Conservation (phyloP, 75 land plant genomes). For the Sequoiadendron giganteum region DNA sequence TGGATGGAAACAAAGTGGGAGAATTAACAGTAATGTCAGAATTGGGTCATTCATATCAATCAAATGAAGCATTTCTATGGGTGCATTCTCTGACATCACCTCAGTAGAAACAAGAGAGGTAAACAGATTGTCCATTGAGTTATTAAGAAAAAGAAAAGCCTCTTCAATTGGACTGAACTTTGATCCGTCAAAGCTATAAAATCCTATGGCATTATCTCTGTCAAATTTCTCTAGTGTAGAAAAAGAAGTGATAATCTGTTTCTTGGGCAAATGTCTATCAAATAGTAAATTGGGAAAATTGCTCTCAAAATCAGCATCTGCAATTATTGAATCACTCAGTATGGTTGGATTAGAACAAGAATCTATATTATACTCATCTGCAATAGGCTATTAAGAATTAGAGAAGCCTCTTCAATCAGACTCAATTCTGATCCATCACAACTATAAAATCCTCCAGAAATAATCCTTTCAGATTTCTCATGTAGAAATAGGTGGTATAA, state of each 20-base stretch:
- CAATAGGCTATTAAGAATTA: too few species aligned
- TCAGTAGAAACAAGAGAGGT: too few species aligned
- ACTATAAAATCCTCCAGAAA: neutral
- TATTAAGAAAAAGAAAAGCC: neutral
- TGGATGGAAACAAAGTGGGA: too few species aligned
- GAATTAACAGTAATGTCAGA: too few species aligned
- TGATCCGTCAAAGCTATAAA: neutral
- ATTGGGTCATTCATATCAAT: too few species aligned
- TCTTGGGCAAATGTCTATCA: neutral
- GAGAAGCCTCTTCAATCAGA: too few species aligned
- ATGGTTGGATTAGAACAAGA: neutral
- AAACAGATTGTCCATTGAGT: neutral
- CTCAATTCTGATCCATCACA: neutral
- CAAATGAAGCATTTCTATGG: too few species aligned
- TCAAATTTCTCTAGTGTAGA: neutral
- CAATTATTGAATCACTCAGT: neutral
- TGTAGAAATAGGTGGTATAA: neutral
- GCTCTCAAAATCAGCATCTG: neutral
- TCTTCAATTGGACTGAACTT: slow-evolving; percentile 1
- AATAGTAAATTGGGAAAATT: neutral
- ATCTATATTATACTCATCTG: neutral
- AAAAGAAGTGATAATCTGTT: neutral
- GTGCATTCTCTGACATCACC: too few species aligned
- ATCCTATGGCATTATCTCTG: neutral
- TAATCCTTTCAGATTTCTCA: neutral